Percentiles rank a stretch among this genome's conserved stretches.
These are phyloP conservation scores for Wilcoxina mikolae DNA, from an alignment of 495 filamentous ascomycete species.

Conservation along the genomic window DNA sequence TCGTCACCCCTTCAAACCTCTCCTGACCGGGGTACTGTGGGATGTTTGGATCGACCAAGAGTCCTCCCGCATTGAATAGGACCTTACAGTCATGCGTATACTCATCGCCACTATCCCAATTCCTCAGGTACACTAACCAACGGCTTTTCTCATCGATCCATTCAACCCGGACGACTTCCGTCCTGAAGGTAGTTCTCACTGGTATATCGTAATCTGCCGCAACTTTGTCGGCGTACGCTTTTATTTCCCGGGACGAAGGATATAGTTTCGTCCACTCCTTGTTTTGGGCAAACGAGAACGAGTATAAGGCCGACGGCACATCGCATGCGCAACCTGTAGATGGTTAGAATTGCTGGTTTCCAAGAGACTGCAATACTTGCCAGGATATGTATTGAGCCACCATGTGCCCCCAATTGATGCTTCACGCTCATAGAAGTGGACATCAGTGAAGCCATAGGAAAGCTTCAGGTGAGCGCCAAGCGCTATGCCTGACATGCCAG, in stretches of 20 bases:
- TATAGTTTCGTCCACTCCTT: constrained; percentile 34
- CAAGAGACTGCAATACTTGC: background rate
- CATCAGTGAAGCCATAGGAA: background rate
- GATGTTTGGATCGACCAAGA: constrained; percentile 35
- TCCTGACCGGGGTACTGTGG: constrained; percentile 33
- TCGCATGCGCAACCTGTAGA: constrained; percentile 11
- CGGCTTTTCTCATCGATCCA: constrained; percentile 35
- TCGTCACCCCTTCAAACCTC: constrained; percentile 36
- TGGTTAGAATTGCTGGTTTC: background rate
- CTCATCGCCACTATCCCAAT: constrained; percentile 16
- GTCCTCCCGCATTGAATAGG: constrained; percentile 42
- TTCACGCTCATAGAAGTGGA: constrained; percentile 7
- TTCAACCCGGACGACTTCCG: constrained; percentile 30
- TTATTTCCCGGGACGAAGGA: constrained; percentile 34
- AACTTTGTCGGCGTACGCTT: constrained; percentile 35
- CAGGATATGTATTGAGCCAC: constrained; percentile 5
- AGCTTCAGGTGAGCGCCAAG: constrained; percentile 3
- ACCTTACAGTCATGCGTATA: constrained; percentile 39
- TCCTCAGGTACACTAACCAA: constrained; percentile 35
- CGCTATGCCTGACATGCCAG: constrained; percentile 2
- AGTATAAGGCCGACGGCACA: constrained; percentile 30
- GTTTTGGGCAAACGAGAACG: constrained; percentile 38
- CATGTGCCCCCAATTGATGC: constrained; percentile 5
- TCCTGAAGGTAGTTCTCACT: constrained; percentile 33
- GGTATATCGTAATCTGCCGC: constrained; percentile 34